phyloP scores from a whole-genome alignment of 2,329 filamentous ascomycete species.

The Penicillium sp. region DNA sequence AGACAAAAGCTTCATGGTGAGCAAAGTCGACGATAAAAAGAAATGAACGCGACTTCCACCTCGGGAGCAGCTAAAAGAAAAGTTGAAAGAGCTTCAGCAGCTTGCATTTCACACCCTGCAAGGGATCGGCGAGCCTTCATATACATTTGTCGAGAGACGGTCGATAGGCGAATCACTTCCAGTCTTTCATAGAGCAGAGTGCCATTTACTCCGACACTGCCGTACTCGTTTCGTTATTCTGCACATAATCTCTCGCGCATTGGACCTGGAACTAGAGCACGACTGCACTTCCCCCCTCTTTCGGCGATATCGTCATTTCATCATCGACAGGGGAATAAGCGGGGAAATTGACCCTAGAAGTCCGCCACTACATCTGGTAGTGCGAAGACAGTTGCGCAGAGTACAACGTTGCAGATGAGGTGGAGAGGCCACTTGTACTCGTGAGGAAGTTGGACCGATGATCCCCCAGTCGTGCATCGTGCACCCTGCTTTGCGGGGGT shows the following conservation, averaged over 20 bases:
- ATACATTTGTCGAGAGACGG: constrained; percentile 16
- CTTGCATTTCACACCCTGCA: constrained; percentile 6
- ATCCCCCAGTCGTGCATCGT: constrained; percentile 19
- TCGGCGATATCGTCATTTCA: constrained; percentile 9
- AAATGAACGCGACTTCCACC: background rate
- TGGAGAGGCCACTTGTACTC: constrained; percentile 12
- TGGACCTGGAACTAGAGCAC: constrained; percentile 1
- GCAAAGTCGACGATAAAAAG: background rate
- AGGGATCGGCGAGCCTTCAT: constrained; percentile 26
- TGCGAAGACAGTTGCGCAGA: constrained; percentile 10
- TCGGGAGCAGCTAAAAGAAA: background rate
- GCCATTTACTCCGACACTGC: constrained; percentile 14
- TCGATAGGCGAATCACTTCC: constrained; percentile 13
- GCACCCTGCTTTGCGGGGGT: constrained; percentile 10
- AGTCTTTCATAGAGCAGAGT: background rate
- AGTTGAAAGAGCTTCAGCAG: background rate
- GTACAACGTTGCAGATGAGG: constrained; percentile 11
- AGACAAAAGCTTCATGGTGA: constrained; percentile 45
- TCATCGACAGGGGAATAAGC: constrained; percentile 17
- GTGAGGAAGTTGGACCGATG: constrained; percentile 19
- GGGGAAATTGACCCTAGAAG: constrained; percentile 10
- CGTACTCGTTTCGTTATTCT: constrained; percentile 3
- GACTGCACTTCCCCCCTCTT: background rate
- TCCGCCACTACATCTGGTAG: background rate
- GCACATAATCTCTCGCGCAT: background rate